A percentile compares a stretch with the other conserved stretches of the same genome.
These are phyloP conservation scores for Wickerhamomyces chaumierensis DNA, from an alignment of 805 yeast species.

Conservation along the genomic window DNA sequence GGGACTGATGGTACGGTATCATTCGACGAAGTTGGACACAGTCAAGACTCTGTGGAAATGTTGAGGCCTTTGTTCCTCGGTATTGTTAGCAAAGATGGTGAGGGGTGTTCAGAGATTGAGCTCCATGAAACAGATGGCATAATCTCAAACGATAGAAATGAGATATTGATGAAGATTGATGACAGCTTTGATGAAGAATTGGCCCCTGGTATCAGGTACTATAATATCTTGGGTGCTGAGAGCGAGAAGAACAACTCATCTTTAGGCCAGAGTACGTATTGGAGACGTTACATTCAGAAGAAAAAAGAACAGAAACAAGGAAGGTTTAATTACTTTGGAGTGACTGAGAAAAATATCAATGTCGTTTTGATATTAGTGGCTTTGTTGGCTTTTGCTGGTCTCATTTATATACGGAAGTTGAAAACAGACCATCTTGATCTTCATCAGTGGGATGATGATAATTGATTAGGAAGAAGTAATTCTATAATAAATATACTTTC, in stretches of 20 bases:
- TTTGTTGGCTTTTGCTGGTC: background rate
- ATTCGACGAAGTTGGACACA: constrained; percentile 92
- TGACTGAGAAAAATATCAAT: background rate
- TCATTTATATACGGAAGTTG: background rate
- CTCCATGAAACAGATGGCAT: background rate
- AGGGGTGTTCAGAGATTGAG: background rate
- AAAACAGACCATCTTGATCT: background rate
- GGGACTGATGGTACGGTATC: constrained; percentile 71
- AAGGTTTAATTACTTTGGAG: background rate
- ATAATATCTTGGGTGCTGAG: background rate
- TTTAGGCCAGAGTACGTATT: background rate
- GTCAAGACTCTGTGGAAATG: constrained; percentile 83
- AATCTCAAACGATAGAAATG: background rate
- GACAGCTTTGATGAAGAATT: background rate
- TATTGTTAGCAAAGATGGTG: constrained; percentile 36
- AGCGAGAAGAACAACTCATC: background rate
- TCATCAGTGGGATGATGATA: too few relatives aligned
- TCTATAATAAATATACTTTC: too few relatives aligned
- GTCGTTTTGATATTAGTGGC: background rate
- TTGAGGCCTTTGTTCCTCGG: constrained; percentile 65
- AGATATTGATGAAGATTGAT: background rate
- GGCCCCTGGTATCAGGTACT: background rate
- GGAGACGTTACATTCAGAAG: background rate
- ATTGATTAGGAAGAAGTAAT: too few relatives aligned
- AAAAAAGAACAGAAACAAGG: background rate